A percentile compares a stretch with the other conserved stretches of the same genome.
Evolutionary conservation across 2,329 filamentous ascomycete species (phyloP).

Genomic region (Thelonectria blattea): DNA sequence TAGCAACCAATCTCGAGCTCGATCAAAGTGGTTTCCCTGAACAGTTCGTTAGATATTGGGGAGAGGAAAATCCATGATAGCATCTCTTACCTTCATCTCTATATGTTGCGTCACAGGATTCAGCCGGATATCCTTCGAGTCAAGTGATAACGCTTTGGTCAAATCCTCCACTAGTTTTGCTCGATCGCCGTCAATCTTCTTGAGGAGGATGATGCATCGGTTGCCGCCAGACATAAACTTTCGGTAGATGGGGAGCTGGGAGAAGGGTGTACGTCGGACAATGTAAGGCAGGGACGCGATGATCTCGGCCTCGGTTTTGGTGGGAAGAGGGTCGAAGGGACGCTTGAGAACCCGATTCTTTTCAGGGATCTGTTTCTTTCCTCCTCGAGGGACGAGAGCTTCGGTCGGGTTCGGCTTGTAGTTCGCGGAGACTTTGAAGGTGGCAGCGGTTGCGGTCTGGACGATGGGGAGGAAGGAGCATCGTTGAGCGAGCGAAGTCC

Average conservation of each 20-base stretch:
- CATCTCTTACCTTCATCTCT: constrained; percentile 67
- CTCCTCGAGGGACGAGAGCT: constrained; percentile 33
- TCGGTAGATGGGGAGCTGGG: constrained; percentile 79
- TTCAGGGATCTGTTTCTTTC: constrained; percentile 36
- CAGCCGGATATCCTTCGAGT: constrained; percentile 58
- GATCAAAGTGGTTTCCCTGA: constrained; percentile 44
- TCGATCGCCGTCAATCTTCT: constrained; percentile 79
- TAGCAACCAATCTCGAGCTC: constrained; percentile 42
- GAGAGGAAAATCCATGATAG: neutral
- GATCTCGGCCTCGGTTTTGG: constrained; percentile 41
- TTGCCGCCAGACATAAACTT: constrained; percentile 77
- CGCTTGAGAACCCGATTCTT: constrained; percentile 35
- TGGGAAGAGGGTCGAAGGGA: constrained; percentile 38
- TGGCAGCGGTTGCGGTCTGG: constrained; percentile 24
- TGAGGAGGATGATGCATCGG: constrained; percentile 73
- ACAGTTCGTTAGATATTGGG: constrained; percentile 7
- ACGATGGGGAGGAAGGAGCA: constrained; percentile 23
- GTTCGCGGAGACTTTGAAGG: constrained; percentile 35
- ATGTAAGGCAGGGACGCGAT: constrained; percentile 61
- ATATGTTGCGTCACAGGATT: constrained; percentile 74
- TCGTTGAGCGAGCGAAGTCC: constrained; percentile 20
- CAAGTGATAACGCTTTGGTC: constrained; percentile 61
- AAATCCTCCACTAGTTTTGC: constrained; percentile 69
- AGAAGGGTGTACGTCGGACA: constrained; percentile 72
- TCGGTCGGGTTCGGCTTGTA: constrained; percentile 32